These are phyloP conservation scores for Petrea volubilis DNA, from an alignment of 257 asterid genomes.

Conservation along the genomic window DNA sequence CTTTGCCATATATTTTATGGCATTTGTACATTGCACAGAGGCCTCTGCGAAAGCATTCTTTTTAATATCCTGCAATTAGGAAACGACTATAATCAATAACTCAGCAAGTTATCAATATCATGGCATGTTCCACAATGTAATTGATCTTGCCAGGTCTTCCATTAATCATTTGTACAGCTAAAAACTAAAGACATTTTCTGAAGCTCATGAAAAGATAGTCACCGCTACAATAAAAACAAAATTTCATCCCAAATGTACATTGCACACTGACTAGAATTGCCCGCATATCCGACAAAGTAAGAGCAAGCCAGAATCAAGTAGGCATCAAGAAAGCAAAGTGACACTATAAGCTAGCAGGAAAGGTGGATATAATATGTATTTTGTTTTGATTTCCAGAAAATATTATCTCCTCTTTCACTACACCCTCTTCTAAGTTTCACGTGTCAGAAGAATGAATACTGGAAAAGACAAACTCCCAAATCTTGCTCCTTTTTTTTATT, in stretches of 20 bases:
- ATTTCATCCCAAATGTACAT: neutral
- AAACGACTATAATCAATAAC: conserved; percentile 29
- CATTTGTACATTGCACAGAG: conserved; percentile 63
- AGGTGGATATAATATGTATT: neutral
- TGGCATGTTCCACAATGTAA: neutral
- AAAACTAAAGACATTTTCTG: neutral
- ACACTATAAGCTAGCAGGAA: neutral
- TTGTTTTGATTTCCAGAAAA: neutral
- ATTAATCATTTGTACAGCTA: neutral
- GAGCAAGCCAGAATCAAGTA: neutral
- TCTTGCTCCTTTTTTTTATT: neutral
- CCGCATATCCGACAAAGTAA: neutral
- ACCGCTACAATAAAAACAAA: neutral
- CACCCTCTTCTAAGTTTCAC: neutral
- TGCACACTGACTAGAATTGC: neutral
- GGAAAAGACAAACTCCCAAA: neutral
- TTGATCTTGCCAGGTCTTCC: neutral
- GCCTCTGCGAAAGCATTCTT: conserved; percentile 96
- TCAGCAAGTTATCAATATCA: neutral
- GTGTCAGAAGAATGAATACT: neutral
- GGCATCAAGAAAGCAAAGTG: neutral
- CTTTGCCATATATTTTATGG: conserved; percentile 84
- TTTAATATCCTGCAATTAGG: conserved; percentile 70
- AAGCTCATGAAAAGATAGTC: neutral
- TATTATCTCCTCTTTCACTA: neutral